Evolutionary conservation across 345 rosid species (phyloP).

Genomic region (Bruguiera parviflora): DNA sequence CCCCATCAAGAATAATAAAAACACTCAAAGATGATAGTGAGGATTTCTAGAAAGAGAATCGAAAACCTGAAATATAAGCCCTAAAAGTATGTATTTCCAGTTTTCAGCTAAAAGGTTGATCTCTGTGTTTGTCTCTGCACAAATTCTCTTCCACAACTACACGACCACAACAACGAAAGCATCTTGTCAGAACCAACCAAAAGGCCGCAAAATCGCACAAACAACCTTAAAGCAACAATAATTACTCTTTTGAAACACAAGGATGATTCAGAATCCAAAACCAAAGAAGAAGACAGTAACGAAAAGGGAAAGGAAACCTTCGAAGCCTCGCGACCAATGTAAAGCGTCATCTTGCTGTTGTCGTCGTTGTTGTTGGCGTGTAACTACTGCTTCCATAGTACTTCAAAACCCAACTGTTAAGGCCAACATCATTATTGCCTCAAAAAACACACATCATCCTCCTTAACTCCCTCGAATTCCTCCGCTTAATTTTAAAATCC

Average conservation of each 20-base stretch:
- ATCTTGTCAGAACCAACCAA: not conserved
- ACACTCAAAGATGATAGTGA: not conserved
- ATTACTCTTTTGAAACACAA: not conserved
- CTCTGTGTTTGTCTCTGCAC: slow-evolving; percentile 77
- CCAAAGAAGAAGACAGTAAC: not conserved
- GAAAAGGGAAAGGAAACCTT: slow-evolving; percentile 12
- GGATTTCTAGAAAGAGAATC: not conserved
- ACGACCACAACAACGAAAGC: slow-evolving; percentile 6
- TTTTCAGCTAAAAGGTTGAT: slow-evolving; percentile 74
- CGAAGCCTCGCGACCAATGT: slow-evolving; percentile 53
- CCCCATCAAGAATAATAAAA: not conserved
- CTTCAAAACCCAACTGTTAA: slow-evolving; percentile 43
- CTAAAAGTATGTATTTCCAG: slow-evolving; percentile 87
- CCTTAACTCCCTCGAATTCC: slow-evolving; percentile 1
- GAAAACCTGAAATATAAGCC: slow-evolving; percentile 84
- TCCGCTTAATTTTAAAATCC: not conserved
- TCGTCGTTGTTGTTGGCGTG: slow-evolving; percentile 22
- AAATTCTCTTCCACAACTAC: slow-evolving; percentile 91
- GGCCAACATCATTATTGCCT: slow-evolving; percentile 41
- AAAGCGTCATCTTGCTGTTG: slow-evolving; percentile 61
- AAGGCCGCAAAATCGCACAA: slow-evolving; percentile 16
- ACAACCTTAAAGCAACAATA: not conserved
- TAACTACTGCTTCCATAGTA: slow-evolving; percentile 59
- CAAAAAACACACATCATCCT: not conserved
- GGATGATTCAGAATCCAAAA: not conserved